These are phyloP conservation scores for Lizanozyma gosingica DNA, from an alignment of 1,139 yeast species.

Conservation along the genomic window DNA sequence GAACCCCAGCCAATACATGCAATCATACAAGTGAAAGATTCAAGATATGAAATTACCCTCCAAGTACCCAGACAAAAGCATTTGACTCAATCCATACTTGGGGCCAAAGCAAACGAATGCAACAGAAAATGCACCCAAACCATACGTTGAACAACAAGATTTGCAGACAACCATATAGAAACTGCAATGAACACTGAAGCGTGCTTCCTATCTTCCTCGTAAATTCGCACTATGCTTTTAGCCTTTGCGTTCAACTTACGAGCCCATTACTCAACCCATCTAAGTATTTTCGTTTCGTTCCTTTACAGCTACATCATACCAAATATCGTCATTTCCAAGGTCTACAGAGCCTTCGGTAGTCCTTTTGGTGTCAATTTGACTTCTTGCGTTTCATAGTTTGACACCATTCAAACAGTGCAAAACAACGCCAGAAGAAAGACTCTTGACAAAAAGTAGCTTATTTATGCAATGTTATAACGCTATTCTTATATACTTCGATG, in stretches of 20 bases:
- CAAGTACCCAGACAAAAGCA: slow-evolving; percentile 21
- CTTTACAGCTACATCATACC: neutral
- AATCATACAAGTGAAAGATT: slow-evolving; percentile 20
- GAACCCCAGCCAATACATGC: slow-evolving; percentile 31
- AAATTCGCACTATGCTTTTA: slow-evolving; percentile 39
- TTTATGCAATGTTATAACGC: no score
- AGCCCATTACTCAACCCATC: slow-evolving; percentile 19
- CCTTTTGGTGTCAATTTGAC: neutral
- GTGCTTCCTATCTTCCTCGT: slow-evolving; percentile 31
- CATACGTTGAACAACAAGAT: slow-evolving; percentile 22
- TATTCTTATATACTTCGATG: no score
- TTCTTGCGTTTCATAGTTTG: no score
- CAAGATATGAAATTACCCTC: slow-evolving; percentile 25
- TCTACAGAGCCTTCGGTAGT: neutral
- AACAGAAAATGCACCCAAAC: slow-evolving; percentile 23
- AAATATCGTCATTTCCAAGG: neutral
- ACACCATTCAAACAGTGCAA: no score
- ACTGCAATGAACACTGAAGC: slow-evolving; percentile 15
- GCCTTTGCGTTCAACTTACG: slow-evolving; percentile 31
- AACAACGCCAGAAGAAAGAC: no score
- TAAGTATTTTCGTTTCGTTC: neutral
- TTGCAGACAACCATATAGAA: slow-evolving; percentile 23
- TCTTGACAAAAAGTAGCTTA: no score
- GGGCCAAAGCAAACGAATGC: slow-evolving; percentile 23
- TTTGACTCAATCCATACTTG: slow-evolving; percentile 25